These are phyloP conservation scores for Elaphomyces granulatus DNA, from an alignment of 495 filamentous ascomycete species.

Conservation along the genomic window DNA sequence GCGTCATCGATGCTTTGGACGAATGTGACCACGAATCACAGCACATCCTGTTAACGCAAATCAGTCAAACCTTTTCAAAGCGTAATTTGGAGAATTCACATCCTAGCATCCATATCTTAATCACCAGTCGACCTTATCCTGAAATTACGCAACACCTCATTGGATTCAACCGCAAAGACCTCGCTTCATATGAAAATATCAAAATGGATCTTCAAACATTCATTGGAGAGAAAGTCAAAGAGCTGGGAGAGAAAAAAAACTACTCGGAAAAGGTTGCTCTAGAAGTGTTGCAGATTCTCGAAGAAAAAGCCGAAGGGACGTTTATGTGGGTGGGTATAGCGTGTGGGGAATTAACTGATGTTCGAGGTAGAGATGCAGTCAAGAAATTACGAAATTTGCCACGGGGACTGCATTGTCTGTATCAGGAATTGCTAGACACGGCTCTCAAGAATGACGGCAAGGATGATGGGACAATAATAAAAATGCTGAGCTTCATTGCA, in stretches of 20 bases:
- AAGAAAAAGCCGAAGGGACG: slow-evolving; percentile 16
- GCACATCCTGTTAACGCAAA: slow-evolving; percentile 9
- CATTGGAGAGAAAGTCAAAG: slow-evolving; percentile 10
- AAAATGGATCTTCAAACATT: slow-evolving; percentile 10
- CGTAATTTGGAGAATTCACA: slow-evolving; percentile 2
- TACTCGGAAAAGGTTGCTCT: slow-evolving; percentile 9
- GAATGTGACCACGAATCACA: slow-evolving; percentile 15
- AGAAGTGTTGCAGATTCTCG: slow-evolving; percentile 8
- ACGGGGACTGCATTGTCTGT: slow-evolving; percentile 8
- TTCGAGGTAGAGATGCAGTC: slow-evolving; percentile 6
- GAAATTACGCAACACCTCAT: slow-evolving; percentile 10
- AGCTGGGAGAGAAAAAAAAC: slow-evolving; percentile 8
- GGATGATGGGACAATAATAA: not conserved
- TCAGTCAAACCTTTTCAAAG: slow-evolving; percentile 8
- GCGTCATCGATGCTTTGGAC: slow-evolving; percentile 17
- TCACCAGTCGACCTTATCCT: slow-evolving; percentile 15
- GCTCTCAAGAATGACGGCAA: slow-evolving; percentile 4
- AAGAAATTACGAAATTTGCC: slow-evolving; percentile 7
- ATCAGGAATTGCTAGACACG: slow-evolving; percentile 9
- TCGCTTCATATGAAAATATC: slow-evolving; percentile 6
- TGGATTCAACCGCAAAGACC: slow-evolving; percentile 8
- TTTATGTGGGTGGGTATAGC: slow-evolving; percentile 20
- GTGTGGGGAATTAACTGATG: slow-evolving; percentile 6
- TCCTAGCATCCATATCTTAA: slow-evolving; percentile 12
- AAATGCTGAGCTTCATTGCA: slow-evolving; percentile 8